Conservation (phyloP, 345 rosid species). For the Eutrema yunnanense region DNA sequence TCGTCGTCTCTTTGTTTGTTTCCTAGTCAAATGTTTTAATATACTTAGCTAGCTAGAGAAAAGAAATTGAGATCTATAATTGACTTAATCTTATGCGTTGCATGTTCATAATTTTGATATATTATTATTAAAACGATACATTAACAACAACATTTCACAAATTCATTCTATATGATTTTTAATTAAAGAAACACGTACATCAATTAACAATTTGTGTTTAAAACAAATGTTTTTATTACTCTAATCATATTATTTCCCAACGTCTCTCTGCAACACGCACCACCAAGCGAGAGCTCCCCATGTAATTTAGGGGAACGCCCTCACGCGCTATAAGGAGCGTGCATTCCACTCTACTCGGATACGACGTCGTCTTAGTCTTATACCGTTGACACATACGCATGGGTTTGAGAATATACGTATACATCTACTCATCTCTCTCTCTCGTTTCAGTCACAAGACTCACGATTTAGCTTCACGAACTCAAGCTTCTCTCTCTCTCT, state of each 20-base stretch:
- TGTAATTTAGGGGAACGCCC: not conserved
- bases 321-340: not conserved
- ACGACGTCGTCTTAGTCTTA: constrained; percentile 1
- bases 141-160: not conserved
- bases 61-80: not conserved
- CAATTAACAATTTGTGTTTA: not conserved
- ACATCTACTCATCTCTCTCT: constrained; percentile 12
- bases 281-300: constrained; percentile 26
- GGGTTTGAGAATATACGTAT: constrained; percentile 11
- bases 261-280: constrained; percentile 38
- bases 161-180: not conserved
- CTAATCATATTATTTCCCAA: constrained; percentile 11
- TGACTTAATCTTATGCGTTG: not conserved
- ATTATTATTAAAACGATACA: not conserved
- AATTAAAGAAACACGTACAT: not conserved
- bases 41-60: not conserved
- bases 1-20: constrained; percentile 18
- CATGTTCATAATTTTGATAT: not conserved
- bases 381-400: constrained; percentile 28
- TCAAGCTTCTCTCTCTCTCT: not conserved
- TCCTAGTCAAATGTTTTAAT: not conserved
- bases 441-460: constrained; percentile 28
- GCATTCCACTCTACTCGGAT: not conserved
- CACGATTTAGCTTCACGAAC: constrained; percentile 20
- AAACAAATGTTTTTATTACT: not conserved